Conservation (phyloP, 768 basidiomycete genomes). For the Asterophora lycoperdoides region DNA sequence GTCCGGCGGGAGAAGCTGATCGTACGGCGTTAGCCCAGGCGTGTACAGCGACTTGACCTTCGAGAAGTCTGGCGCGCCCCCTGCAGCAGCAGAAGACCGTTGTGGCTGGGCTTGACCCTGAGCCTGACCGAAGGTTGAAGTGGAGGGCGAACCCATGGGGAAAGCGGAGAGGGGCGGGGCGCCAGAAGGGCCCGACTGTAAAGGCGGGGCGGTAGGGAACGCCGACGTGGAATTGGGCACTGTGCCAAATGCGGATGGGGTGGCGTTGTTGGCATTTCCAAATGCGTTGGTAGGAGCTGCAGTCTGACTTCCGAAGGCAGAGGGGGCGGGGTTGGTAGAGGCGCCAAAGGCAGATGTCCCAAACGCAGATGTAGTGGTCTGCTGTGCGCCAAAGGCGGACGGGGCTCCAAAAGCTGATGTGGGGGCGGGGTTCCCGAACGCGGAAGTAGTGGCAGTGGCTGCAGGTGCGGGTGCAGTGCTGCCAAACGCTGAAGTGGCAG, state of each 20-base stretch:
- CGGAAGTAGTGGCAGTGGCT: background rate
- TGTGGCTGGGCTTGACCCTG: background rate
- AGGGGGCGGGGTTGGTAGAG: conserved; percentile 9
- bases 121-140: conserved; percentile 1
- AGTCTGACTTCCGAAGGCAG: conserved; percentile 9
- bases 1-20: conserved; percentile 49
- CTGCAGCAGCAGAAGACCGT: background rate
- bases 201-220: conserved; percentile 5
- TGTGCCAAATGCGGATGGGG: conserved; percentile 10
- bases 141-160: conserved; percentile 19
- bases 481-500: conserved; percentile 16
- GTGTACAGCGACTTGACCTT: conserved; percentile 30
- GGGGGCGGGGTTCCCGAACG: conserved; percentile 1
- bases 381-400: conserved; percentile 5
- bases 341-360: conserved; percentile 3
- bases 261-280: conserved; percentile 3
- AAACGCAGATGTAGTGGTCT: conserved; percentile 1
- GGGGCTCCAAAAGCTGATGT: conserved; percentile 17
- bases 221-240: background rate
- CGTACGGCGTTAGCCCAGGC: conserved; percentile 53
- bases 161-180: conserved; percentile 18
- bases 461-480: conserved; percentile 1
- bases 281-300: conserved; percentile 5
- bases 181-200: conserved; percentile 8
- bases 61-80: conserved; percentile 25